Base-by-base conservation (phyloP, 2,329 filamentous ascomycete genomes). In the Fusarium sp. region DNA sequence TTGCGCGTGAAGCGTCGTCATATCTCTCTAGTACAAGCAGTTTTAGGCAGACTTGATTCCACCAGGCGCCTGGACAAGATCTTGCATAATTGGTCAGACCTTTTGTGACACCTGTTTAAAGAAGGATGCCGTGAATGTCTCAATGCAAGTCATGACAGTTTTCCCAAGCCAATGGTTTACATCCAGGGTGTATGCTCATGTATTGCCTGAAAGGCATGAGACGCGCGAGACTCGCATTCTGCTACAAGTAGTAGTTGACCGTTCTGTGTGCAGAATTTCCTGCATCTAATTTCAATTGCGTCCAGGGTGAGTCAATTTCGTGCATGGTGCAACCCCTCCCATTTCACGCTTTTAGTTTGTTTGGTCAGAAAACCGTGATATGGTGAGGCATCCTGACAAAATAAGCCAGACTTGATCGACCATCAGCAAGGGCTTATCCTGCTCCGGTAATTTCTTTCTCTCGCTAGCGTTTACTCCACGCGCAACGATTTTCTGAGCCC, bases 311-410 rank as follows among this genome's bases (percentile, higher is more conserved):
- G 46, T 9, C 20, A 33, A 33, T 49, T 22, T 18, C 46, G 14
- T 3, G 3, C 1, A 31, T 31, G 20, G 27, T 5, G 11, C 4
- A 15, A 5, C 18, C 35, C 35, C 35, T 36, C 17, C 17, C 10
- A 5, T 18, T 7, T 4, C 22, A 22, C 22, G 17, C 25, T 13
- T 5, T 10, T 29, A 17, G 35, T 6, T n/a, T 7, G 4, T 8
- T 2, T 3, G 9, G 27, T 17, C 20, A 47, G 10, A 47, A 47
- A n/a, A 7, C 11, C 7, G 4, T 12, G 27, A n/a, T 47, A 27
- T 3, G 6, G 3, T 5, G 0, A 3, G 3, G 0, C 2, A 3
- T 0, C 0, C 3, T 15, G 45, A 47, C 10, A 47, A 31, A 47
- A 47, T 47, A 15, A 46, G 8, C 9, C 15, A 5, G 41, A 44